Percentiles rank a stretch among this genome's conserved stretches.
Evolutionary conservation across 169 alveolate species (phyloP).

Genomic region (Cystoisospora suis): DNA sequence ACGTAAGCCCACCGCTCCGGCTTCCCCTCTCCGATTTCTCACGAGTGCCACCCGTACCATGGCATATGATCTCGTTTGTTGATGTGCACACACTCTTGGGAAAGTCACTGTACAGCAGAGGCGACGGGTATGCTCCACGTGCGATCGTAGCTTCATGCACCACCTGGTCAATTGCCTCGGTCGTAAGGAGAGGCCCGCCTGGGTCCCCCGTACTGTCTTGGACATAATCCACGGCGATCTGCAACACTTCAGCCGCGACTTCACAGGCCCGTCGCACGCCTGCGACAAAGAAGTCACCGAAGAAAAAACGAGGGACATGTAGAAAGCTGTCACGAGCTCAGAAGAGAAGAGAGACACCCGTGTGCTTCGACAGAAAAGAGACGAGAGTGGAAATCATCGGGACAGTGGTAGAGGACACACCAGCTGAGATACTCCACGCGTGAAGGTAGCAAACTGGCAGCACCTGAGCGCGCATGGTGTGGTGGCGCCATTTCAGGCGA

Average conservation of each 20-base stretch:
- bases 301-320: no score
- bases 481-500: no score
- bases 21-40: neutral
- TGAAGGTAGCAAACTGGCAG: no score
- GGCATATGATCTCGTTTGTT: conserved; percentile 98
- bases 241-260: conserved; percentile 1
- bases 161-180: conserved; percentile 22
- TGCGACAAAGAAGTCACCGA: neutral
- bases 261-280: conserved; percentile 36
- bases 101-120: conserved; percentile 94
- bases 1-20: no score
- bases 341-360: no score
- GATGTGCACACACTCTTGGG: conserved; percentile 95
- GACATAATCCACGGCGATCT: conserved; percentile 30
- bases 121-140: conserved; percentile 96
- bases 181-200: neutral
- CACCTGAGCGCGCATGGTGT: no score
- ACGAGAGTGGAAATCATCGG: no score
- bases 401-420: no score
- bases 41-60: conserved; percentile 79
- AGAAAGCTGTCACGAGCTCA: no score
- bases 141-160: conserved; percentile 90
- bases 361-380: no score
- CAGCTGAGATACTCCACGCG: no score
- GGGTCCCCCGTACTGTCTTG: neutral